Evolutionary conservation across 345 rosid genomes (phyloP), one percentile per base, ranked within the genome.

Genomic region (Camelina sativa): DNA sequence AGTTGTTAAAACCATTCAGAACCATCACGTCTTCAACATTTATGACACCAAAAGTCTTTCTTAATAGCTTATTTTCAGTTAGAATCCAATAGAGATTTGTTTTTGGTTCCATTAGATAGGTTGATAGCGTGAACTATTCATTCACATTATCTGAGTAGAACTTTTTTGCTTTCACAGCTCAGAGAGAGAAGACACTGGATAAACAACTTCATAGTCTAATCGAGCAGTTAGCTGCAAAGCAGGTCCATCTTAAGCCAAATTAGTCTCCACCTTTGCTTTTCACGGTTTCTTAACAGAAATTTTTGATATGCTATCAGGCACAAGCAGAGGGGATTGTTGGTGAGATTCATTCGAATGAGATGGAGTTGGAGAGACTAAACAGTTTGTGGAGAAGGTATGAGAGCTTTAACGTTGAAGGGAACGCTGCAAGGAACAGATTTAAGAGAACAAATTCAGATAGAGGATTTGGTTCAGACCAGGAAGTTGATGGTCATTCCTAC

Each of bases 141-240:
- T 55, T 38, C 2, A 2, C 40, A 32, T 40, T 48, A 8, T 71
- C 48, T 77, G 56, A 77, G 32, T 47, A 30, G 40, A 34, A 65
- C 20, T 20, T 16, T n/a, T 65, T 65, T 58, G 22, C 63, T 30
- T 59, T 65, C 73, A 75, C 89, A 91, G 97, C 84, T 73, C 97
- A 95, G 74, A 90, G 97, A 81, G 97, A 91, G 81, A 91, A 94
- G 86, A 84, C 82, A 76, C 78, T 94, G 81, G 92, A 94, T 68
- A 91, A 87, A 83, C 99, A 91, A 77, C 95, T 91, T 65, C 97
- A 91, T 57, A 86, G 90, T 80, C 81, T 86, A 61, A 86, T 95
- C 62, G 97, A 95, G 85, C 99, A 95, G 85, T 84, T 90, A 74
- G 97, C 88, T 59, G 85, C 80, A 62, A 92, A 95, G 69, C 97